phyloP scores from a whole-genome alignment of 2,329 filamentous ascomycete genomes.

The Cercospora sesami region DNA sequence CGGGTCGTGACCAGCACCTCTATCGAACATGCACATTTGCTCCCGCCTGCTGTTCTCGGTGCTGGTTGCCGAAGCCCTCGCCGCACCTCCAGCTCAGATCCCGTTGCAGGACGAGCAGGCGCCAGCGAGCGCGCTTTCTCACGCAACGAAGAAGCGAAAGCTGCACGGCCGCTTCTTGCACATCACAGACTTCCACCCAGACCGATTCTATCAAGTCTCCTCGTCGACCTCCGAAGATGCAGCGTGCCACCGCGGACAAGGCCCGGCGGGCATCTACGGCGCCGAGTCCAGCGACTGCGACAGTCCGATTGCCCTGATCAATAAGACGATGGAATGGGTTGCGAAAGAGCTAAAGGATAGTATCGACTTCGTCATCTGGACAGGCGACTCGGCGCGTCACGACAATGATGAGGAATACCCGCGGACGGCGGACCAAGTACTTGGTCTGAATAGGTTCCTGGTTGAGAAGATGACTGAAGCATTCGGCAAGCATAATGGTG shows the following conservation, averaged over 20 bases:
- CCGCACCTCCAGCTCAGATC: conserved; percentile 25
- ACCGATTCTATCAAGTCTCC: conserved; percentile 79
- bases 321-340: conserved; percentile 91
- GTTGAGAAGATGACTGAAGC: conserved; percentile 73
- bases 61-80: conserved; percentile 19
- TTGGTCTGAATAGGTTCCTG: conserved; percentile 72
- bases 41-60: conserved; percentile 11
- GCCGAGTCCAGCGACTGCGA: conserved; percentile 88
- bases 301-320: conserved; percentile 73
- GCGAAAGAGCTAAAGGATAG: conserved; percentile 45
- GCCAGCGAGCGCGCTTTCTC: background rate
- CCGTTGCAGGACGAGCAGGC: conserved; percentile 16
- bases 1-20: background rate
- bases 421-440: conserved; percentile 72
- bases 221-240: conserved; percentile 66
- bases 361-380: conserved; percentile 45
- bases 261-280: conserved; percentile 77
- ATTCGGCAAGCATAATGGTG: conserved; percentile 61
- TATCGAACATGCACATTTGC: conserved; percentile 8
- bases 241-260: conserved; percentile 77
- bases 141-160: conserved; percentile 24
- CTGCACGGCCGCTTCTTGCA: conserved; percentile 75
- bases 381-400: conserved; percentile 43
- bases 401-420: conserved; percentile 58
- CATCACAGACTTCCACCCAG: conserved; percentile 94